phyloP scores from a whole-genome alignment of 2,329 filamentous ascomycete species.

The Pseudogymnoascus sp. region DNA sequence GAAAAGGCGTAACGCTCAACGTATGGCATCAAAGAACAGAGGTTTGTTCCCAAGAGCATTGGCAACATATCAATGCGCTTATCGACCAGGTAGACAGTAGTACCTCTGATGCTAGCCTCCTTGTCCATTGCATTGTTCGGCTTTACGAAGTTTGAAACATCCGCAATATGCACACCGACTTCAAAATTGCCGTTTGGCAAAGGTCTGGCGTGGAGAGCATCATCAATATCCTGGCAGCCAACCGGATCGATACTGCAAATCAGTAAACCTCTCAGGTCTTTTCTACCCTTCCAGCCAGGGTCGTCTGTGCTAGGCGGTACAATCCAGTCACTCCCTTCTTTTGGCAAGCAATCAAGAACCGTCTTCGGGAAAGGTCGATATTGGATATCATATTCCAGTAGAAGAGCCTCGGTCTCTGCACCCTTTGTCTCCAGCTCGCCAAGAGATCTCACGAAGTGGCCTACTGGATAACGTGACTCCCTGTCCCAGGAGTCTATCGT shows the following conservation, averaged over 20 bases:
- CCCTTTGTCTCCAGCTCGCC: conserved; percentile 93
- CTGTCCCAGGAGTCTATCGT: conserved; percentile 94
- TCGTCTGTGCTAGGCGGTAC: conserved; percentile 75
- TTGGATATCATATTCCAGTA: conserved; percentile 95
- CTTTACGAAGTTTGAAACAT: conserved; percentile 98
- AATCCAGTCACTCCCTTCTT: conserved; percentile 88
- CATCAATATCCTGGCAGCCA: conserved; percentile 96
- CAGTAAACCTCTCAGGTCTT: conserved; percentile 75
- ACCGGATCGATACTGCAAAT: conserved; percentile 97
- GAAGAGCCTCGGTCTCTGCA: conserved; percentile 90
- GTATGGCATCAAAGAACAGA: conserved; percentile 94
- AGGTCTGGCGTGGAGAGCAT: conserved; percentile 79
- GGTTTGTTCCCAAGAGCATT: conserved; percentile 86
- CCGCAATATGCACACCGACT: conserved; percentile 95
- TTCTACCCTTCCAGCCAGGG: conserved; percentile 76
- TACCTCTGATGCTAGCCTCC: conserved; percentile 88
- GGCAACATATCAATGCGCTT: conserved; percentile 99
- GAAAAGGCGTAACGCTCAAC: conserved; percentile 92
- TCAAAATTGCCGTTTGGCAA: conserved; percentile 91
- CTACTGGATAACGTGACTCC: conserved; percentile 83
- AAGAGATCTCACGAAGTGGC: conserved; percentile 87
- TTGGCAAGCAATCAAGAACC: conserved; percentile 84
- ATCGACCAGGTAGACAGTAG: conserved; percentile 94
- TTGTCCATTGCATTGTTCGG: conserved; percentile 95
- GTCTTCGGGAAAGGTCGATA: conserved; percentile 95